Conservation (phyloP, 192 early-diverging fungal genomes). For the Coemansia umbellata region DNA sequence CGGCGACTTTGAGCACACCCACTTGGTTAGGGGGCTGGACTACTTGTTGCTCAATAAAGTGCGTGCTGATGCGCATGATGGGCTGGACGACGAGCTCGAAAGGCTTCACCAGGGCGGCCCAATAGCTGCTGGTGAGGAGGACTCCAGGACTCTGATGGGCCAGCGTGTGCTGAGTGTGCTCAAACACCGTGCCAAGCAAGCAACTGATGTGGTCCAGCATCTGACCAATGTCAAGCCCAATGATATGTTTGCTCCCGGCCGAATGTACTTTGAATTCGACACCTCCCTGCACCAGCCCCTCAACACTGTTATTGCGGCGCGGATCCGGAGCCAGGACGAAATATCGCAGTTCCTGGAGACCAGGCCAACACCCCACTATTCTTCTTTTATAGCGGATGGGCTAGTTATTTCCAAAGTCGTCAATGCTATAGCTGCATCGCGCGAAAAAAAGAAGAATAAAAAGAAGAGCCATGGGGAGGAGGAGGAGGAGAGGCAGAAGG, state of each 20-base stretch:
- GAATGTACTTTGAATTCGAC: slow-evolving; percentile 73
- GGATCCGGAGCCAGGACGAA: slow-evolving; percentile 71
- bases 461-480: slow-evolving; percentile 37
- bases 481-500: slow-evolving; percentile 1
- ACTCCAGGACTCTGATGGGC: slow-evolving; percentile 2
- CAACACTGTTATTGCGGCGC: too few species aligned
- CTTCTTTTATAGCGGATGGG: not conserved
- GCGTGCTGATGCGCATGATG: slow-evolving; percentile 45
- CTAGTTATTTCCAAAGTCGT: slow-evolving; percentile 27
- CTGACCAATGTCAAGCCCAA: slow-evolving; percentile 40
- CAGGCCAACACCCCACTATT: too few species aligned
- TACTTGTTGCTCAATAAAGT: slow-evolving; percentile 75
- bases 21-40: slow-evolving; percentile 92
- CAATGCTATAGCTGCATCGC: slow-evolving; percentile 48
- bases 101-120: slow-evolving; percentile 3
- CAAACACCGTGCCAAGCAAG: slow-evolving; percentile 40
- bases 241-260: slow-evolving; percentile 70
- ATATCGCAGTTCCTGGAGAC: slow-evolving; percentile 22
- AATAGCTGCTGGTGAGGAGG: not conserved
- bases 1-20: slow-evolving; percentile 81
- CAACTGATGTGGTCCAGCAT: slow-evolving; percentile 45
- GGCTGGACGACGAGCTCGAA: slow-evolving; percentile 45
- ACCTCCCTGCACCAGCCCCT: slow-evolving; percentile 43
- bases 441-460: slow-evolving; percentile 45
- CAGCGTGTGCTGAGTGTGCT: slow-evolving; percentile 37